phyloP scores from a whole-genome alignment of 1,139 yeast species.

The Saccharomyces hybrid region DNA sequence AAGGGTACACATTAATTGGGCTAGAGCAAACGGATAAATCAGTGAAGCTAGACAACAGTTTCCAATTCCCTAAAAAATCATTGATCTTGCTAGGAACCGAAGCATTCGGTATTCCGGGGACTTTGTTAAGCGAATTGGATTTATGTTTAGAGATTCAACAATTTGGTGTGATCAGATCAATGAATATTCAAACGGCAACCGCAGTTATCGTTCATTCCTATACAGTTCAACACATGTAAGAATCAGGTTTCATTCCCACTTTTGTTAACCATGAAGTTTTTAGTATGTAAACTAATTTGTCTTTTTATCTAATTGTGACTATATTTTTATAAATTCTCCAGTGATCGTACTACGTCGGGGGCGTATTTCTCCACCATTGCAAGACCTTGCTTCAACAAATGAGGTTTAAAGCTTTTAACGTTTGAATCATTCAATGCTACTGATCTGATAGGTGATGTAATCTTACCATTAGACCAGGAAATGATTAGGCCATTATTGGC shows the following conservation, averaged over 20 bases:
- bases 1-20: conserved; percentile 84
- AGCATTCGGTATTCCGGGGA: conserved; percentile 88
- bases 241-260: conserved; percentile 18
- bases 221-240: conserved; percentile 55
- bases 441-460: conserved; percentile 58
- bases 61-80: conserved; percentile 72
- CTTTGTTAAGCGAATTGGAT: conserved; percentile 72
- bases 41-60: conserved; percentile 52
- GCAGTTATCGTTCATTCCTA: conserved; percentile 92
- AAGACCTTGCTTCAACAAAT: conserved; percentile 19
- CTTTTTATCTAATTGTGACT: background rate
- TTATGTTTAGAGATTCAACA: conserved; percentile 87
- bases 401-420: conserved; percentile 25
- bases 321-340: conserved; percentile 10
- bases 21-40: conserved; percentile 90
- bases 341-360: conserved; percentile 24
- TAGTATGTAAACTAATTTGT: background rate
- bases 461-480: conserved; percentile 59
- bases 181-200: conserved; percentile 96
- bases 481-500: conserved; percentile 73
- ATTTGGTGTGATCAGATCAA: conserved; percentile 83
- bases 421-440: conserved; percentile 39
- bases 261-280: conserved; percentile 16
- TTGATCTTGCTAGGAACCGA: conserved; percentile 77
- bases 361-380: conserved; percentile 25